phyloP scores from a whole-genome alignment of 768 basidiomycete species.

The Glaciozyma antarctica region DNA sequence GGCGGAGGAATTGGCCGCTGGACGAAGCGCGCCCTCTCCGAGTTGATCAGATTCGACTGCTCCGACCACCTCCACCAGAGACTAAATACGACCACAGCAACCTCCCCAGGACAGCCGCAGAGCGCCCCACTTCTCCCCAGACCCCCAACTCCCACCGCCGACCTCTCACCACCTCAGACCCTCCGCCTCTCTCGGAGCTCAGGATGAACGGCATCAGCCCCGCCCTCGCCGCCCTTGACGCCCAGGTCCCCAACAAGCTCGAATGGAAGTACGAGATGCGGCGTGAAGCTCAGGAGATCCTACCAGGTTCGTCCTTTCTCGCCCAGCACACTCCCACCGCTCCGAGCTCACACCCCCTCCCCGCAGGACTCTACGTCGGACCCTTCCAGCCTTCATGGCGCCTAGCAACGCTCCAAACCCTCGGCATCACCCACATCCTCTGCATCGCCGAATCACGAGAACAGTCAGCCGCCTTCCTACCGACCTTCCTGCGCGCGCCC shows the following conservation, averaged over 20 bases:
- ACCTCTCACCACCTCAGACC: no score
- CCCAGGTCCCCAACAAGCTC: constrained; percentile 14
- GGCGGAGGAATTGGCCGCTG: no score
- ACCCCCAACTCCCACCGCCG: not conserved
- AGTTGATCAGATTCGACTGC: not conserved
- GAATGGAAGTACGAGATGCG: constrained; percentile 79
- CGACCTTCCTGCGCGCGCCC: not conserved
- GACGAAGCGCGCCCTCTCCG: no score
- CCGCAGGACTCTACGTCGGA: constrained; percentile 69
- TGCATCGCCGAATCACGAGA: constrained; percentile 34
- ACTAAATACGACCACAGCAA: not conserved
- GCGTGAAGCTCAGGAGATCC: constrained; percentile 83
- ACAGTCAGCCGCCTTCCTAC: constrained; percentile 6
- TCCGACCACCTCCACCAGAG: not conserved
- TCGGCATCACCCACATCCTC: constrained; percentile 77
- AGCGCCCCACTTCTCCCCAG: not conserved
- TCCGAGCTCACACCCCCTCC: constrained; percentile 13
- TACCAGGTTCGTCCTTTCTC: constrained; percentile 4
- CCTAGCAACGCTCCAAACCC: constrained; percentile 53
- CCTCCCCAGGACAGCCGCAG: not conserved
- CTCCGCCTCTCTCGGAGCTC: no score
- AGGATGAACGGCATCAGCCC: constrained; percentile 2
- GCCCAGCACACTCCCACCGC: not conserved
- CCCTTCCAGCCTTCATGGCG: constrained; percentile 84
- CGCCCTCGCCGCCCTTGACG: constrained; percentile 18